Evolutionary conservation across 1,284 basidiomycete genomes (phyloP), one percentile per base, ranked within the genome.

Genomic region (Rhodotorula glutinis): DNA sequence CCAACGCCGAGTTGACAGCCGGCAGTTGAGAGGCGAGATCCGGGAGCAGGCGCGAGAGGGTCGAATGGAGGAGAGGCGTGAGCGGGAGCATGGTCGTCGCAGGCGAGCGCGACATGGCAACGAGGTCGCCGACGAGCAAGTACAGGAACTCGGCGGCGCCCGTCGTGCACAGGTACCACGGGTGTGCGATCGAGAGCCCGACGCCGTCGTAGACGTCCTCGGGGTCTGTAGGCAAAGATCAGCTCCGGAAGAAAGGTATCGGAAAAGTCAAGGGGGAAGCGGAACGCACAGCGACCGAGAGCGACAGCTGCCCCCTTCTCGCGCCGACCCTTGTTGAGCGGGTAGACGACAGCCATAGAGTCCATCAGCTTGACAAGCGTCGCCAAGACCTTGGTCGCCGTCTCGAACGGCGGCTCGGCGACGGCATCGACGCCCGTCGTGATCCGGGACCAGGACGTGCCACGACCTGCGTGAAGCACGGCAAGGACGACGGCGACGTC

Each of bases 201-300:
- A 78, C 73, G 25, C 68, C 73, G 51, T 72, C 53, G 53, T 53
- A 53, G 19, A 53, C 53, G 21, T 53, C 53, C 33, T n/a, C 53
- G 30, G 19, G 25, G 11, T 27, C 7, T 11, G 23, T 21, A 25
- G n/a, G n/a, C 19, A 23, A 47, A 9, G n/a, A 13, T 77, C 7
- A 77, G 73, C 41, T n/a, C n/a, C n/a, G n/a, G n/a, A n/a, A n/a
- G 81, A 79, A 68, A 81, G 78, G 73, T 82, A 83, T 11, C 79
- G 74, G 73, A 82, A 38, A 38, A 38, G 7, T 38, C 33, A 38
- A 38, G 11, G 33, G 33, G 33, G 33, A 5, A 11, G 33, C 11
- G 5, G 33, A 38, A 44, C 43, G 14, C 14, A 44, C 43, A 83
- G 16, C 82, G 73, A 0, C 82, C 82, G 16, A 82, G 73, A 0